phyloP scores from a whole-genome alignment of 2,329 filamentous ascomycete species.

The Aspergillus japonicus region DNA sequence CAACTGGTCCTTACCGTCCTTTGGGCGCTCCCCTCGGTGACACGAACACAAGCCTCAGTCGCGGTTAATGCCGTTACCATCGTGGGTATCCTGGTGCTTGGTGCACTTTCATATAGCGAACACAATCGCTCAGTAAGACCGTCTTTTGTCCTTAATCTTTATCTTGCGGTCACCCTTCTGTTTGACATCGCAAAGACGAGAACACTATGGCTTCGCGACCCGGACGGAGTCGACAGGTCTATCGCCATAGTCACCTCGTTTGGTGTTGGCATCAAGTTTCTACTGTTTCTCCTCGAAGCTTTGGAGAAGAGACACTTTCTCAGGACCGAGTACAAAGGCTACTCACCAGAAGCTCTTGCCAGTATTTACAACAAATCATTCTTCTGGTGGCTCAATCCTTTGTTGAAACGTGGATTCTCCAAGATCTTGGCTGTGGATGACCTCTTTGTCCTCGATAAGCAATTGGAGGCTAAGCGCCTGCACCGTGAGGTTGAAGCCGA shows the following conservation, averaged over 20 bases:
- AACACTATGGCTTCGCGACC: slow-evolving; percentile 43
- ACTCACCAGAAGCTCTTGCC: slow-evolving; percentile 53
- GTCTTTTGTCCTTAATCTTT: slow-evolving; percentile 49
- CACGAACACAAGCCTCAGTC: slow-evolving; percentile 37
- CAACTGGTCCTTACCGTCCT: slow-evolving; percentile 40
- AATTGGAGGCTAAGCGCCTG: slow-evolving; percentile 44
- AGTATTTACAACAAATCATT: slow-evolving; percentile 50
- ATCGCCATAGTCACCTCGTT: slow-evolving; percentile 47
- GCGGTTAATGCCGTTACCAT: slow-evolving; percentile 33
- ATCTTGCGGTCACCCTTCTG: slow-evolving; percentile 46
- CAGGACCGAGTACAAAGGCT: slow-evolving; percentile 36
- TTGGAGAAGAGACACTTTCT: slow-evolving; percentile 46
- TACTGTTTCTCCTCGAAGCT: slow-evolving; percentile 48
- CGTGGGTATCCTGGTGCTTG: slow-evolving; percentile 32
- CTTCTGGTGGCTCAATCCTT: slow-evolving; percentile 56
- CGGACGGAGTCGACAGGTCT: slow-evolving; percentile 27
- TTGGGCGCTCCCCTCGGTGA: slow-evolving; percentile 34
- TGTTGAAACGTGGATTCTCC: slow-evolving; percentile 52
- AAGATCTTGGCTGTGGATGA: slow-evolving; percentile 46
- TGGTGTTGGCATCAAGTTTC: slow-evolving; percentile 43
- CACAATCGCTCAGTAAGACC: slow-evolving; percentile 48
- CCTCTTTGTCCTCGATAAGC: slow-evolving; percentile 47
- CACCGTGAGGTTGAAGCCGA: slow-evolving; percentile 36
- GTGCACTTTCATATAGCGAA: slow-evolving; percentile 48
- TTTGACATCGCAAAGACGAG: slow-evolving; percentile 49